Percentiles rank a stretch among this genome's conserved stretches.
phyloP scores from a whole-genome alignment of 148 eudicot genomes.

The Euryodendron excelsum region DNA sequence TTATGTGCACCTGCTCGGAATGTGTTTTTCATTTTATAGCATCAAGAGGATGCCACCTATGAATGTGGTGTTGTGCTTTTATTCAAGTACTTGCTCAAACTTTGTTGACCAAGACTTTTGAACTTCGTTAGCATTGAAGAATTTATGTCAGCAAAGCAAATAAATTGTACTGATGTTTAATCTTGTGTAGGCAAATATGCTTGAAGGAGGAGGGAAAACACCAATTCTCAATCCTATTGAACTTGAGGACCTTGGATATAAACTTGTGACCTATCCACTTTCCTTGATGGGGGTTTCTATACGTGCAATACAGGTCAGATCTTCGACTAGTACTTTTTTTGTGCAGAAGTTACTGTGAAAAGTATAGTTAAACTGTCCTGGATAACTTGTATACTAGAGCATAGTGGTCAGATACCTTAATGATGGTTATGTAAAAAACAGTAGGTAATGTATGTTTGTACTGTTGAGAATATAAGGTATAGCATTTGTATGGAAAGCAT shows the following conservation, averaged over 20 bases:
- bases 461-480: background rate
- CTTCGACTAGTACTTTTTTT: background rate
- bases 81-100: background rate
- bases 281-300: constrained; percentile 86
- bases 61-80: background rate
- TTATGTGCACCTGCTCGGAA: background rate
- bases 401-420: background rate
- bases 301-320: constrained; percentile 84
- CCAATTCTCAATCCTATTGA: constrained; percentile 87
- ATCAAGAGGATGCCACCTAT: too few species aligned
- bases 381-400: background rate
- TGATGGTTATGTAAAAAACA: background rate
- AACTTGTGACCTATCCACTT: constrained; percentile 85
- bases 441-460: background rate
- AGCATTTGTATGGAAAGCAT: background rate
- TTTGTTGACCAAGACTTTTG: background rate
- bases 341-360: background rate
- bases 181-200: constrained; percentile 81
- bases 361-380: background rate
- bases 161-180: background rate
- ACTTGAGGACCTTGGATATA: constrained; percentile 83
- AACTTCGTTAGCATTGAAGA: background rate
- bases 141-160: background rate
- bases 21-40: background rate
- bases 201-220: constrained; percentile 98